These are phyloP conservation scores for Calcarisporium arbuscula DNA, from an alignment of 2,329 filamentous ascomycete genomes.

Conservation along the genomic window DNA sequence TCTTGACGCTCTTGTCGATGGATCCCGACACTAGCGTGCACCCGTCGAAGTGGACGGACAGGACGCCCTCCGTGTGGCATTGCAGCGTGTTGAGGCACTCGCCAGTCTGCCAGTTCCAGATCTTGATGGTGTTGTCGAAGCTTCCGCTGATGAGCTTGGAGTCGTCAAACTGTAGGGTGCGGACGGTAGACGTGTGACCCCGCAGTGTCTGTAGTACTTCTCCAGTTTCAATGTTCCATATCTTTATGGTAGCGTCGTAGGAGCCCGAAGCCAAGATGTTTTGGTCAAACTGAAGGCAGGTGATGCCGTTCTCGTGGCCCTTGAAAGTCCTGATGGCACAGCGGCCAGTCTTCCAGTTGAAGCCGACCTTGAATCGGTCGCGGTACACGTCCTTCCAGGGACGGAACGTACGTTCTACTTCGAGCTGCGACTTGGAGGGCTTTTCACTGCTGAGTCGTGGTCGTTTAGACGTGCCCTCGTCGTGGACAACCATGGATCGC, in stretches of 20 bases:
- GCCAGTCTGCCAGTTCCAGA: slow-evolving; percentile 97
- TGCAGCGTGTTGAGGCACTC: slow-evolving; percentile 75
- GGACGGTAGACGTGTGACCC: slow-evolving; percentile 77
- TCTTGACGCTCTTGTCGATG: slow-evolving; percentile 80
- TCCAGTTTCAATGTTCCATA: slow-evolving; percentile 90
- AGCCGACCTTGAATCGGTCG: slow-evolving; percentile 90
- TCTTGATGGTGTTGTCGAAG: slow-evolving; percentile 77
- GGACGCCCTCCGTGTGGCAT: slow-evolving; percentile 75
- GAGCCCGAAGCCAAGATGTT: slow-evolving; percentile 89
- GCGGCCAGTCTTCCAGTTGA: slow-evolving; percentile 94
- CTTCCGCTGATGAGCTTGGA: slow-evolving; percentile 86
- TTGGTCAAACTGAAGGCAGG: slow-evolving; percentile 62
- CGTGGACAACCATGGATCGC: slow-evolving; percentile 21
- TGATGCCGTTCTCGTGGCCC: slow-evolving; percentile 73
- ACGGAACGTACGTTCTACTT: slow-evolving; percentile 45
- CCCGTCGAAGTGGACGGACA: slow-evolving; percentile 80
- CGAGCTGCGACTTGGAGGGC: slow-evolving; percentile 27
- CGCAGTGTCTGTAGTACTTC: slow-evolving; percentile 76
- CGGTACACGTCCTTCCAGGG: slow-evolving; percentile 97
- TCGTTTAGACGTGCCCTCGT: slow-evolving; percentile 27
- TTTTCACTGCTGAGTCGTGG: slow-evolving; percentile 18
- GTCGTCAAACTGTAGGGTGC: slow-evolving; percentile 89
- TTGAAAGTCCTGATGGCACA: slow-evolving; percentile 79
- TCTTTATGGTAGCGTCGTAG: slow-evolving; percentile 90
- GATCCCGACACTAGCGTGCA: slow-evolving; percentile 84